Evolutionary conservation across 805 yeast genomes (phyloP).

Genomic region (Maudiozyma serrabonitensis): DNA sequence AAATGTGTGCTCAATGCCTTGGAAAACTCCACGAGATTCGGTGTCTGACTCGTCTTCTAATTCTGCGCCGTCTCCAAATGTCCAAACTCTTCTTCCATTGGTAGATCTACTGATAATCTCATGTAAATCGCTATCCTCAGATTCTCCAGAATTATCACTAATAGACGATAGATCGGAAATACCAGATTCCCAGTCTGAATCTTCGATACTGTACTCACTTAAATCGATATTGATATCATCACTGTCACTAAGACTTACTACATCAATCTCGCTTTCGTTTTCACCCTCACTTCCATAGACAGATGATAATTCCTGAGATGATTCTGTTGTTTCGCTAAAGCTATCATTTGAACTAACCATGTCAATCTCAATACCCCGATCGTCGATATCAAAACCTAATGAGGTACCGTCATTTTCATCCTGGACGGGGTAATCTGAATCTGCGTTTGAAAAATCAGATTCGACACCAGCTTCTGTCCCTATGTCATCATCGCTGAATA

Average conservation of each 20-base stretch:
- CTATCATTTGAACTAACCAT: constrained; percentile 1
- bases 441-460: constrained; percentile 1
- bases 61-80: constrained; percentile 22
- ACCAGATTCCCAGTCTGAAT: constrained; percentile 30
- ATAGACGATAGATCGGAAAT: constrained; percentile 26
- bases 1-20: constrained; percentile 27
- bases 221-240: constrained; percentile 28
- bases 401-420: background rate
- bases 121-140: constrained; percentile 3
- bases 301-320: background rate
- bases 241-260: constrained; percentile 21
- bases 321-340: background rate
- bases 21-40: constrained; percentile 24
- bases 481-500: constrained; percentile 26
- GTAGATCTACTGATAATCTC: constrained; percentile 8
- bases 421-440: constrained; percentile 13
- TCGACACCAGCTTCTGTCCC: constrained; percentile 22
- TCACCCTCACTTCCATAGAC: background rate
- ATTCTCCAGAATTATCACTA: constrained; percentile 9
- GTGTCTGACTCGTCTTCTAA: constrained; percentile 26
- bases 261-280: constrained; percentile 14
- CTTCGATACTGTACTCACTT: constrained; percentile 29
- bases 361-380: constrained; percentile 21
- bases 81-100: constrained; percentile 24
- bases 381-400: constrained; percentile 15